These are phyloP conservation scores for Tricholoma bakamatsutake DNA, from an alignment of 768 basidiomycete genomes.

Conservation along the genomic window DNA sequence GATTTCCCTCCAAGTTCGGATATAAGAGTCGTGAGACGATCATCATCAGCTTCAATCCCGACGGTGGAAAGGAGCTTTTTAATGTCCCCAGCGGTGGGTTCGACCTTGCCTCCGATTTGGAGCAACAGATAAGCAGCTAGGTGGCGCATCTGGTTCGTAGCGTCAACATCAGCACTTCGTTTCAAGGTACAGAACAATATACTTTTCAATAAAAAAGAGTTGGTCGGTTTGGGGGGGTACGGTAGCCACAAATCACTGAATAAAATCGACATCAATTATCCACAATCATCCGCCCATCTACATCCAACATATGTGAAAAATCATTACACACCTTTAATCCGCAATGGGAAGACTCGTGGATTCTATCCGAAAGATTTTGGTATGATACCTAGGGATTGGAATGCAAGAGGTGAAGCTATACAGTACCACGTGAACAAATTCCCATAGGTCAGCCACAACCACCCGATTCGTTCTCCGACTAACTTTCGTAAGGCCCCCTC, in stretches of 20 bases:
- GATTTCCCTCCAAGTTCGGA: conserved; percentile 90
- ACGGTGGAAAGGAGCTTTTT: conserved; percentile 81
- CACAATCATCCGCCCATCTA: not conserved
- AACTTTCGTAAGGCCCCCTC: conserved; percentile 21
- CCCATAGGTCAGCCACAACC: conserved; percentile 36
- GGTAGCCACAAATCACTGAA: conserved; percentile 92
- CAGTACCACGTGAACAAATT: conserved; percentile 46
- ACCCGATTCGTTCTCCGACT: conserved; percentile 26
- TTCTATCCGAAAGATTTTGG: conserved; percentile 61
- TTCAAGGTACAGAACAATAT: conserved; percentile 9
- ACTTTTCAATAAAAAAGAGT: conserved; percentile 39
- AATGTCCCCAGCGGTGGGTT: conserved; percentile 82
- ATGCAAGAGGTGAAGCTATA: conserved; percentile 43
- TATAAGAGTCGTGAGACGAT: conserved; percentile 75
- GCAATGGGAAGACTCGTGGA: conserved; percentile 86
- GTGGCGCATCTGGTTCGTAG: conserved; percentile 68
- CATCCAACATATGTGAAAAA: conserved; percentile 4
- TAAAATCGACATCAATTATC: not conserved
- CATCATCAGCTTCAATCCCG: conserved; percentile 84
- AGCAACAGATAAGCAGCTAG: conserved; percentile 97
- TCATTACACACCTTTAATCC: conserved; percentile 76
- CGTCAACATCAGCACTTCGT: not conserved
- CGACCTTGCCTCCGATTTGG: conserved; percentile 87
- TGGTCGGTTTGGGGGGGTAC: conserved; percentile 31
- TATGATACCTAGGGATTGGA: conserved; percentile 22